Conservation (phyloP, 2,329 filamentous ascomycete species). For the Diaporthe sp. region DNA sequence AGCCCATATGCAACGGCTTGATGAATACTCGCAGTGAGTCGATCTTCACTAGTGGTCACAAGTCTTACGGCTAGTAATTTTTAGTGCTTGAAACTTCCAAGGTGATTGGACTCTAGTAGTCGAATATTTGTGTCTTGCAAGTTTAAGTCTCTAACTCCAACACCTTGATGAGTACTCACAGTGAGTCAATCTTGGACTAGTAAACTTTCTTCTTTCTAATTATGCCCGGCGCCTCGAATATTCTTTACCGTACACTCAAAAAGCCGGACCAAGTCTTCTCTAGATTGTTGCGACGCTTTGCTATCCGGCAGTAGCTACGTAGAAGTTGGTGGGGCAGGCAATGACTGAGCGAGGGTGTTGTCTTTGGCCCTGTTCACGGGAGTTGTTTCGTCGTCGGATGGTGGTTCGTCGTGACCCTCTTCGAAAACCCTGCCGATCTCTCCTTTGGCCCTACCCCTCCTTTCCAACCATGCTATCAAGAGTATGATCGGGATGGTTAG, state of each 20-base stretch:
- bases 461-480: conserved; percentile 51
- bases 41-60: background rate
- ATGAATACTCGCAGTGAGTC: too few relatives aligned
- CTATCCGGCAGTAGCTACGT: background rate
- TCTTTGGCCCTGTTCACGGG: conserved; percentile 17
- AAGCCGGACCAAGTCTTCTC: background rate
- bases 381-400: background rate
- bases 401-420: conserved; percentile 1
- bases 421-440: conserved; percentile 40
- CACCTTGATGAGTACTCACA: too few relatives aligned
- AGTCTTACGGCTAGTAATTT: background rate
- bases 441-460: conserved; percentile 40
- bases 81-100: background rate
- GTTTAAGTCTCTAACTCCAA: too few relatives aligned
- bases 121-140: background rate
- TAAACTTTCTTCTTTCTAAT: too few relatives aligned
- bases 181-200: too few relatives aligned
- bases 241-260: background rate
- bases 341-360: background rate
- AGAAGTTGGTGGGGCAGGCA: background rate
- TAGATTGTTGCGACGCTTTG: background rate
- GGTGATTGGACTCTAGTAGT: background rate
- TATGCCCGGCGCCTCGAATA: too few relatives aligned
- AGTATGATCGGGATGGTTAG: conserved; percentile 49
- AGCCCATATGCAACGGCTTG: too few relatives aligned